Evolutionary conservation across 2,329 filamentous ascomycete species (phyloP).

Genomic region (Verticillium nubilum): DNA sequence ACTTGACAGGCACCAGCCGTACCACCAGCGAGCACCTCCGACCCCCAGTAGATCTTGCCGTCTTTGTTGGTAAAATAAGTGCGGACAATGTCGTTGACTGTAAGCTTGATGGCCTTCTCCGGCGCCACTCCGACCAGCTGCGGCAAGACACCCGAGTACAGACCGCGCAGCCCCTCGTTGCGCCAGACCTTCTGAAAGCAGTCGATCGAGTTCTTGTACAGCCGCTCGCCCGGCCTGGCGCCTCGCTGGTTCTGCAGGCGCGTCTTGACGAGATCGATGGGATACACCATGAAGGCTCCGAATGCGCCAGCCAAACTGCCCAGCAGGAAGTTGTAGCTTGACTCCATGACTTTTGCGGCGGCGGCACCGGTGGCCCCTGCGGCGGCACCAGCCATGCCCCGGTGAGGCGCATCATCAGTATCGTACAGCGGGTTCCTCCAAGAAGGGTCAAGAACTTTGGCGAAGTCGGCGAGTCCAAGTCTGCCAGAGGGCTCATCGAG

Average conservation of each 20-base stretch:
- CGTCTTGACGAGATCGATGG: constrained; percentile 97
- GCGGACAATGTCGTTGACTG: constrained; percentile 91
- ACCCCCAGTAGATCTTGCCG: constrained; percentile 62
- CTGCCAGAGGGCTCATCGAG: constrained; percentile 84
- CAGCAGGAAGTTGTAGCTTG: constrained; percentile 82
- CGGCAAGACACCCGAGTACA: constrained; percentile 92
- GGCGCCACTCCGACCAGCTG: constrained; percentile 97
- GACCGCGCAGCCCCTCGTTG: constrained; percentile 82
- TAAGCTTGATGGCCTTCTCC: constrained; percentile 98
- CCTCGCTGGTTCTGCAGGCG: constrained; percentile 95
- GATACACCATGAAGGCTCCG: constrained; percentile 98
- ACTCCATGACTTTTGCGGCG: constrained; percentile 64
- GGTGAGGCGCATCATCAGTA: constrained; percentile 36
- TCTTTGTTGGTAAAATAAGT: constrained; percentile 67
- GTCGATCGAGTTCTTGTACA: constrained; percentile 97
- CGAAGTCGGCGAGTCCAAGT: constrained; percentile 77
- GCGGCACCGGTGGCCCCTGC: constrained; percentile 36
- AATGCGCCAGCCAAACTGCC: constrained; percentile 92
- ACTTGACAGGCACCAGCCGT: constrained; percentile 92
- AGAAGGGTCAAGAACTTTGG: constrained; percentile 89
- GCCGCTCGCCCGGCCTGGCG: constrained; percentile 71
- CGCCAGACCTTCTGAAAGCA: constrained; percentile 89
- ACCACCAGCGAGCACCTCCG: constrained; percentile 85
- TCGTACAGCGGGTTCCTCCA: constrained; percentile 66
- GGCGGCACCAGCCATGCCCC: constrained; percentile 36